Evolutionary conservation across 1,139 yeast genomes (phyloP).

Genomic region (Taphrina populina): DNA sequence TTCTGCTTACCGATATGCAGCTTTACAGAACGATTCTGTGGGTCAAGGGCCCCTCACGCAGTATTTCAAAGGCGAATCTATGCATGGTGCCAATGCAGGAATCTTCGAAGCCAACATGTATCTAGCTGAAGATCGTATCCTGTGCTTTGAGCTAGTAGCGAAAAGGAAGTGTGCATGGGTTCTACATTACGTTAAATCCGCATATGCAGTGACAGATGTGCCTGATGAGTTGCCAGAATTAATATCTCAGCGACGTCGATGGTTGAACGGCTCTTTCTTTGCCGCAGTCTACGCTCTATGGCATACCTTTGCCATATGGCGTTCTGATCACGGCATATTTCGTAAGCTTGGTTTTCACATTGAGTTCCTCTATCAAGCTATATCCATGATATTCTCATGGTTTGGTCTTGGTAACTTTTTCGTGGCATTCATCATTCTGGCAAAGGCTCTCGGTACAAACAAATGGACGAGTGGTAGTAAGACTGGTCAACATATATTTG

Average conservation of each 20-base stretch:
- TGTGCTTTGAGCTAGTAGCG: conserved; percentile 81
- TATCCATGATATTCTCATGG: conserved; percentile 72
- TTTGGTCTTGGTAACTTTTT: conserved; percentile 75
- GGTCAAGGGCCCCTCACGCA: conserved; percentile 73
- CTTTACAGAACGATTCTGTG: conserved; percentile 60
- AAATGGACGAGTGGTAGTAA: conserved; percentile 36
- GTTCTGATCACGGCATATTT: conserved; percentile 60
- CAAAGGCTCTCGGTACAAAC: conserved; percentile 30
- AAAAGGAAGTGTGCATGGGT: conserved; percentile 61
- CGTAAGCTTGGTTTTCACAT: conserved; percentile 65
- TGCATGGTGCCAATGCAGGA: conserved; percentile 60
- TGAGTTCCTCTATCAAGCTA: conserved; percentile 67
- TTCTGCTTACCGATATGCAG: conserved; percentile 75
- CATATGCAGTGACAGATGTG: conserved; percentile 80
- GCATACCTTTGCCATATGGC: conserved; percentile 71
- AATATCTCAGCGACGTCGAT: conserved; percentile 74
- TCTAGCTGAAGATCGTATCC: conserved; percentile 78
- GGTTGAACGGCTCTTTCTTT: conserved; percentile 83
- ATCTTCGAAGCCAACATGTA: conserved; percentile 81
- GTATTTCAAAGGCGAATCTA: conserved; percentile 74
- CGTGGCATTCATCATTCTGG: conserved; percentile 58
- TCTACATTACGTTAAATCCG: conserved; percentile 69
- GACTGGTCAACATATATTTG: conserved; percentile 44
- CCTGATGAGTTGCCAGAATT: conserved; percentile 72
- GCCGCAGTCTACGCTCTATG: conserved; percentile 75